Evolutionary conservation across 352 stramenopile genomes (phyloP).

Genomic region (Globisporangium irregulare): DNA sequence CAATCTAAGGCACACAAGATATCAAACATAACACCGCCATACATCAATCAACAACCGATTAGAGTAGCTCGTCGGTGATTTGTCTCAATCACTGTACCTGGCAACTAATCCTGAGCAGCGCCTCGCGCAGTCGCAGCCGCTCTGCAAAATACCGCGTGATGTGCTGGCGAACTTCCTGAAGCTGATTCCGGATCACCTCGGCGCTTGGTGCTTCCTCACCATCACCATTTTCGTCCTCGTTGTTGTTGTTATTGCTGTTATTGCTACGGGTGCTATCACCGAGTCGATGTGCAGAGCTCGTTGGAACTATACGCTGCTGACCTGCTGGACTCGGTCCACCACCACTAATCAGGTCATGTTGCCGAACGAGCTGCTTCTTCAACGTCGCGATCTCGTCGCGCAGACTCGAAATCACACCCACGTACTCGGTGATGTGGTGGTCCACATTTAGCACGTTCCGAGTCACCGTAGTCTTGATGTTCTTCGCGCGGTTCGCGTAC

Average conservation of each 20-base stretch:
- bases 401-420: slow-evolving; percentile 80
- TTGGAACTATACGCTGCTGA: not conserved
- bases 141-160: slow-evolving; percentile 88
- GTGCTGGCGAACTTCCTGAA: slow-evolving; percentile 53
- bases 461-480: slow-evolving; percentile 91
- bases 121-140: slow-evolving; percentile 68
- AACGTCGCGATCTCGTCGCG: slow-evolving; percentile 82
- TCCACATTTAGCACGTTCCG: slow-evolving; percentile 88
- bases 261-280: not conserved
- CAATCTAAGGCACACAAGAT: slow-evolving; percentile 7
- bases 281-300: not conserved
- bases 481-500: slow-evolving; percentile 91
- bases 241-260: slow-evolving; percentile 24
- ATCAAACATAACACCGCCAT: not conserved
- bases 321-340: not conserved
- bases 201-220: not conserved
- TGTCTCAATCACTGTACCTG: slow-evolving; percentile 27
- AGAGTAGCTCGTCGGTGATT: not conserved
- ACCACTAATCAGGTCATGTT: slow-evolving; percentile 22
- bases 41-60: not conserved
- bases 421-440: slow-evolving; percentile 86
- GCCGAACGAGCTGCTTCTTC: slow-evolving; percentile 52
- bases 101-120: slow-evolving; percentile 78
- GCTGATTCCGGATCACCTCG: slow-evolving; percentile 6
- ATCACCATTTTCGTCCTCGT: not conserved